Evolutionary conservation across 352 stramenopile species (phyloP), one percentile per base, ranked within the genome.

Genomic region (Globisporangium takayamanum): DNA sequence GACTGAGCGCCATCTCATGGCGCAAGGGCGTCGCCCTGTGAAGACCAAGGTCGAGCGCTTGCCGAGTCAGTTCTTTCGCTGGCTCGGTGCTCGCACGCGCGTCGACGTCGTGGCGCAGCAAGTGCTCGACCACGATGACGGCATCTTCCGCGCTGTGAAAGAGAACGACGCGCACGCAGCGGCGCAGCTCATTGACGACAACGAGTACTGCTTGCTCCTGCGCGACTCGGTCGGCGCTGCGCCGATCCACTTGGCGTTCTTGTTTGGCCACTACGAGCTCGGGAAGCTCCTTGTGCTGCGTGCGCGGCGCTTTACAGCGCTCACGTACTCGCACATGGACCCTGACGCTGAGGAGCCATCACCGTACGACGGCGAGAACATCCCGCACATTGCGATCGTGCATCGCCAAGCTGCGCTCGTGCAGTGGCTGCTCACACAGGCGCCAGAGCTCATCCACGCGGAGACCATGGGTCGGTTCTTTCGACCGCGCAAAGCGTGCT

Each of bases 301-400:
- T 14, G 54, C 62, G 25, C 67, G 61, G 33, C 53, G 57, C 1
- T 58, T 79, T 1, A 68, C 73, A 3, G 66, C 70, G 5, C 57
- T 80, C 15, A 73, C 69, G 46, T 88, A 86, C 61, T 65, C 57
- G 2, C 70, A 66, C 1, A 57, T 70, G 2, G 57, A 79, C 37
- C 28, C 28, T 0, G 49, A 63, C 15, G 66, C 57, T 11, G 20
- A 41, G 0, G 28, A 74, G 45, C 67, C 68, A 33, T 84, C 70
- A 2, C 72, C 70, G 2, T 89, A 87, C 59, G 73, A 82, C 26
- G 77, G 77, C 3, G 80, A 87, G 50, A 87, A 85, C 55, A 67
- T 86, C 25, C 67, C 87, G 18, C 80, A 89, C 59, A 81, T 87
- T 37, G 75, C 75, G 15, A 87, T 89, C 54, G 70, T 89, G 10